These are phyloP conservation scores for Panaeolus papilionaceus DNA, from an alignment of 768 basidiomycete species.

Conservation along the genomic window DNA sequence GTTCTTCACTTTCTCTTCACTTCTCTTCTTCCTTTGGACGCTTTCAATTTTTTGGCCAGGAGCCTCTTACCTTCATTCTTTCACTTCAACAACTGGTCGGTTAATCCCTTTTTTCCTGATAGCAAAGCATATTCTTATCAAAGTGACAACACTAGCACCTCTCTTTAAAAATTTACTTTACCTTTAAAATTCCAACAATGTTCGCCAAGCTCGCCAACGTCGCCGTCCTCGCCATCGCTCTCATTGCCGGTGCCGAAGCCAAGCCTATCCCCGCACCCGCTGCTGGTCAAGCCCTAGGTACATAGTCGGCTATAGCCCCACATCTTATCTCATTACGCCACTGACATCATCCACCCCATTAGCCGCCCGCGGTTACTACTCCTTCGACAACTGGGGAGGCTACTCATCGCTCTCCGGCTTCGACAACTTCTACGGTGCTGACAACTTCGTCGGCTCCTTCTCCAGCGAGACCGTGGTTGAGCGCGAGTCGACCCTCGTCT, in stretches of 20 bases:
- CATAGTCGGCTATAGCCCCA: background rate
- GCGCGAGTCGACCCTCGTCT: slow-evolving; percentile 45
- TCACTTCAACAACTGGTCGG: slow-evolving; percentile 34
- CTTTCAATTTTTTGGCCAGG: slow-evolving; percentile 20
- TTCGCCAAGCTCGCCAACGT: slow-evolving; percentile 43
- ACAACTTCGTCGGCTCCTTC: slow-evolving; percentile 47
- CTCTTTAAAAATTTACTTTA: background rate
- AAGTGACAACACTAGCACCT: background rate
- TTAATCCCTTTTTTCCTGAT: slow-evolving; percentile 21
- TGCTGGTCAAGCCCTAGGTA: slow-evolving; percentile 33
- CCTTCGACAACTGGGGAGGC: slow-evolving; percentile 47
- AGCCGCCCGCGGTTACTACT: slow-evolving; percentile 29
- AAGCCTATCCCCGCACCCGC: slow-evolving; percentile 36
- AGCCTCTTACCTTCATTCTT: slow-evolving; percentile 16
- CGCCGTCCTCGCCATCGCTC: slow-evolving; percentile 34
- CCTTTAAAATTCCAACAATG: slow-evolving; percentile 31
- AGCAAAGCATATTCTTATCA: slow-evolving; percentile 7
- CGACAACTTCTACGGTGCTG: slow-evolving; percentile 52
- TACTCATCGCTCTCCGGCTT: slow-evolving; percentile 43
- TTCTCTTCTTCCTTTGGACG: slow-evolving; percentile 19
- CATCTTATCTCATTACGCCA: background rate
- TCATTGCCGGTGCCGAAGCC: slow-evolving; percentile 30
- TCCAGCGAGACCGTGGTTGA: slow-evolving; percentile 39
- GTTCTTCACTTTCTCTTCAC: slow-evolving; percentile 18
- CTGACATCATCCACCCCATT: background rate